A percentile compares a stretch with the other conserved stretches of the same genome.
Conservation (phyloP, 306 rosid species). For the Lotus japonicus region DNA sequence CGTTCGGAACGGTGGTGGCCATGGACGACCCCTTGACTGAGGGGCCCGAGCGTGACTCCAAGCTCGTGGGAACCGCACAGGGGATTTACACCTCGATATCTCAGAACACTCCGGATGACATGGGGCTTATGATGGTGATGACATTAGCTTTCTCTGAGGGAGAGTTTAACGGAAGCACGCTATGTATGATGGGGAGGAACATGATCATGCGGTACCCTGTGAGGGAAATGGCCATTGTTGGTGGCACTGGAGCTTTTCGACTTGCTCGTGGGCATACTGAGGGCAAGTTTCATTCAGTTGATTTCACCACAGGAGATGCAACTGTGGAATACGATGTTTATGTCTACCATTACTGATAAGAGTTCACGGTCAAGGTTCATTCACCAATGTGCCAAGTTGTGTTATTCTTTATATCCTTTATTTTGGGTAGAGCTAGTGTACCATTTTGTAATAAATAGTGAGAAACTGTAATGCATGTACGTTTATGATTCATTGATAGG, state of each 20-base stretch:
- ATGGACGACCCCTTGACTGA: constrained; percentile 42
- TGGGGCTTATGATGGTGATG: constrained; percentile 38
- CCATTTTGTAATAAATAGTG: too few species aligned
- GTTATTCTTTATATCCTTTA: too few species aligned
- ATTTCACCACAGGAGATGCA: constrained; percentile 36
- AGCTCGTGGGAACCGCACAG: constrained; percentile 43
- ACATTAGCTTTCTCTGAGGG: constrained; percentile 39
- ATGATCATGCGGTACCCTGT: neutral
- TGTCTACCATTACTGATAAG: constrained; percentile 46
- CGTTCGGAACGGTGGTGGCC: constrained; percentile 33
- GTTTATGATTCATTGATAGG: too few species aligned
- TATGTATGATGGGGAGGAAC: constrained; percentile 42
- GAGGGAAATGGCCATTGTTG: constrained; percentile 53
- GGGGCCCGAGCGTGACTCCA: constrained; percentile 32
- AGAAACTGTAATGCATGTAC: too few species aligned
- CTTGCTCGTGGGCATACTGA: constrained; percentile 76
- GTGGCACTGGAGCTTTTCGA: constrained; percentile 54
- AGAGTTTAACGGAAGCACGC: constrained; percentile 42
- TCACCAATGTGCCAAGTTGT: too few species aligned
- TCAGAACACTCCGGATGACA: neutral
- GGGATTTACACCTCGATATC: constrained; percentile 34
- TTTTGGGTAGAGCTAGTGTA: too few species aligned
- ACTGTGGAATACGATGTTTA: constrained; percentile 56
- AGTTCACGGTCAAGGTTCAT: too few species aligned
- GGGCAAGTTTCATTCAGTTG: constrained; percentile 27